Evolutionary conservation across 2,329 filamentous ascomycete species (phyloP).

Genomic region (Ophiostoma tasmaniense): DNA sequence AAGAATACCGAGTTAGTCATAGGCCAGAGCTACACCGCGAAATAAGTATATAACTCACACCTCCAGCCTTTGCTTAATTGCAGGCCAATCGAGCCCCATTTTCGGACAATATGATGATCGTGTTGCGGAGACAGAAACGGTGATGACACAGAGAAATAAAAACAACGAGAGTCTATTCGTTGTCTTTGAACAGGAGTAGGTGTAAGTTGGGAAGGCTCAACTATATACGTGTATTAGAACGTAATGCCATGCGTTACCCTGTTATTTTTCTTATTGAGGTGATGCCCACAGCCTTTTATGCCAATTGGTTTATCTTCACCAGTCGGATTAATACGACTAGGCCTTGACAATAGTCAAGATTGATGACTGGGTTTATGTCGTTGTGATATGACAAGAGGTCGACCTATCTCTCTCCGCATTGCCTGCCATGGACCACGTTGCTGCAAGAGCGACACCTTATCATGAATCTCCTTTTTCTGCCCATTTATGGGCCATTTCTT

Average conservation of each 20-base stretch:
- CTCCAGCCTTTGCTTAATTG: constrained; percentile 5
- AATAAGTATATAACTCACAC: constrained; percentile 2
- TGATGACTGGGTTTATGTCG: neutral
- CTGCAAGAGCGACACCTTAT: neutral
- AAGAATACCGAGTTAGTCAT: neutral
- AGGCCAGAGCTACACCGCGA: neutral
- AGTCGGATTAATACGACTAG: neutral
- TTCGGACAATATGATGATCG: neutral
- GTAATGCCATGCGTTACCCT: neutral
- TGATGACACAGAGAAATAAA: neutral
- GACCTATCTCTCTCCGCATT: neutral
- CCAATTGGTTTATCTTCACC: neutral
- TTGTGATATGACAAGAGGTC: neutral
- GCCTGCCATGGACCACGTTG: neutral
- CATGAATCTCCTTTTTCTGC: neutral
- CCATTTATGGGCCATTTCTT: neutral
- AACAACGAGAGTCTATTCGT: neutral
- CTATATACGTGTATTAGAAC: neutral
- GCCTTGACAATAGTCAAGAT: neutral
- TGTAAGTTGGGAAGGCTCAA: neutral
- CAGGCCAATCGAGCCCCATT: constrained; percentile 7
- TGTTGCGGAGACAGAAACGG: neutral
- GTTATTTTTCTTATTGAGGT: neutral
- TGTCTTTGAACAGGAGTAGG: neutral
- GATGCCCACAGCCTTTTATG: constrained; percentile 1